Evolutionary conservation across 2,329 filamentous ascomycete species (phyloP), one percentile per base, ranked within the genome.

Genomic region (Fusarium sp.): DNA sequence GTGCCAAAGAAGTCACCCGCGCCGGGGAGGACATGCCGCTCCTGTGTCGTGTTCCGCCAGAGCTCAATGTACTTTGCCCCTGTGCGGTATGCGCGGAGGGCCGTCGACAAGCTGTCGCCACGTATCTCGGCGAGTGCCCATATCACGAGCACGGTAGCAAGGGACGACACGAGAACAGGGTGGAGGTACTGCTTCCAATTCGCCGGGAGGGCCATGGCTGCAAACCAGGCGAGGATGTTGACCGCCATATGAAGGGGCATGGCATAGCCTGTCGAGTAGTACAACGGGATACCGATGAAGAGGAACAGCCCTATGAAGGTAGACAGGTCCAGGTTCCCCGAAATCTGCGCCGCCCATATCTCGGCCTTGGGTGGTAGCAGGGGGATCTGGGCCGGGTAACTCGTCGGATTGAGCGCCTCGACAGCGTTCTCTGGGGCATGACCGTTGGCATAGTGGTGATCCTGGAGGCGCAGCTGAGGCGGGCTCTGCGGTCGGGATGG

Each of bases 1-100:
- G 85, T 88, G 70, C 84, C 81, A 69, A 91, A 86, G 24, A 91
- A 76, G 72, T 91, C 89, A 22, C 88, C 89, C 0, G 89, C 89
- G 9, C 89, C 89, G 0, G 89, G 88, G 22, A 79, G 67, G 18
- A 71, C 67, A 38, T 71, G 62, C 27, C 62, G 52, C 13, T 50
- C 64, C 42, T 76, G 29, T 71, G 69, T 35, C 18, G 80, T 64
- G 16, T 83, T 80, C 14, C 83, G 77, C 86, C 88, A 90, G 47
- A 91, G 82, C 60, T 84, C 78, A 3, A 87, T 82, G 76, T 91
- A 91, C 47, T 84, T 87, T 7, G 85, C 83, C 6, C 86, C 85
- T 1, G 88, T 89, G 35, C 84, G 85, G 79, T 91, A 91, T 5
- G 81, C 80, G 3, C 74, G 69, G 1, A 91, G 82, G 0, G 85